Base-by-base conservation (phyloP, 129 eudicot genomes). In the Ambrosia trifida region DNA sequence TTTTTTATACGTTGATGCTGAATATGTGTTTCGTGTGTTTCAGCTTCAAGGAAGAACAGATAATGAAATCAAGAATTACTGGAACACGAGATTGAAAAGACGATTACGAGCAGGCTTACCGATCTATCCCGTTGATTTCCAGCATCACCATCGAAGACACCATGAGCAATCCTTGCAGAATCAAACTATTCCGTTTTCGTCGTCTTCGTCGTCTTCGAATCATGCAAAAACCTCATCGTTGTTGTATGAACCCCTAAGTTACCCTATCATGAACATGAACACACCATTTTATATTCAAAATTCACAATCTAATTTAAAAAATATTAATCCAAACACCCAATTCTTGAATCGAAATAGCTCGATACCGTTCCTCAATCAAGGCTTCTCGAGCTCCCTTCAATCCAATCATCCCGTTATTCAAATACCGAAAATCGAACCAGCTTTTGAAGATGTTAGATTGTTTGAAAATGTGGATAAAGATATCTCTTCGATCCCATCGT, bases 1-100 rank as follows among this genome's bases (percentile, higher is more conserved):
- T n/a, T n/a, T 28, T 17, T 38, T 3, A 3, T 66, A 7, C 5
- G 7, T 7, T 36, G 7, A 4, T 36, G 7, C 41, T 7, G n/a
- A n/a, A n/a, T n/a, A n/a, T 33, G 30, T 69, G 28, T 24, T 24
- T 24, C 28, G 28, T 77, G 28, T 41, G 46, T 49, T 60, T 66
- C 71, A 89, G 98, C 86, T 93, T 50, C 96, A 91, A 3, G 98
- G 98, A n/a, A 82, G 98, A 72, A 93, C 98, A n/a, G 98, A 93
- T 75, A 89, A 93, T 17, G 98, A 93, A 60, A 88, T 93, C 36
- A 93, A 93, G 80, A 93, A 93, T 65, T 93, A 93, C 72, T 93
- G 98, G 98, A 89, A 89, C 71, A 93, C 96, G 16, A 78, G 98
- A 74, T 68, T 89, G 19, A 93, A 93, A 74, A 80, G 96, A 54